Conservation (phyloP, 352 stramenopile species). For the Phytophthora meadii region DNA sequence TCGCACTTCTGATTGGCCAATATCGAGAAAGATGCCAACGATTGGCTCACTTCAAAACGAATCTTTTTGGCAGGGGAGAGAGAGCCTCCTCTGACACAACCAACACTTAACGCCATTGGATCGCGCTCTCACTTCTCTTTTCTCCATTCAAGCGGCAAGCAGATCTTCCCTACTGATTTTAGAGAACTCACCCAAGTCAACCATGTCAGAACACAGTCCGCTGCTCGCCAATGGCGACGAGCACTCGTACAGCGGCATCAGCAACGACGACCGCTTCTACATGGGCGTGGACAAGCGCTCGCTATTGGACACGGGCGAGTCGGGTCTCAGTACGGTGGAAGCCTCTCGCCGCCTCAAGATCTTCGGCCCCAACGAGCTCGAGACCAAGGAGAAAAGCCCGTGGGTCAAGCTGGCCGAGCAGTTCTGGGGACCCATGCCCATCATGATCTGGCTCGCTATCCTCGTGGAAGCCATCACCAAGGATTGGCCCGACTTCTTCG, state of each 20-base stretch:
- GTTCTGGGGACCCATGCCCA: conserved; percentile 87
- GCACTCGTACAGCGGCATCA: conserved; percentile 39
- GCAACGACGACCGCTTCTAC: conserved; percentile 76
- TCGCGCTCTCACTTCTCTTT: conserved; percentile 33
- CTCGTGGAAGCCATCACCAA: conserved; percentile 73
- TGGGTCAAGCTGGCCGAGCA: conserved; percentile 72
- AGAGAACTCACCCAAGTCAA: background rate
- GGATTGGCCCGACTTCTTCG: conserved; percentile 67
- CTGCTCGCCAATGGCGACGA: conserved; percentile 53
- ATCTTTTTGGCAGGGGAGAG: conserved; percentile 30
- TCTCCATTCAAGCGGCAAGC: conserved; percentile 4
- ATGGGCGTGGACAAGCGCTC: conserved; percentile 85
- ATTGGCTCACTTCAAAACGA: conserved; percentile 29
- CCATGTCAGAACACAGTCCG: conserved; percentile 66
- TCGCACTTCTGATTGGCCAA: conserved; percentile 13
- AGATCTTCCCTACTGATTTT: conserved; percentile 13
- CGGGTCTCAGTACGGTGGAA: conserved; percentile 85
- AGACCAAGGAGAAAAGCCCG: conserved; percentile 49
- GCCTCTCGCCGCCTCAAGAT: conserved; percentile 75
- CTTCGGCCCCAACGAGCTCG: conserved; percentile 92
- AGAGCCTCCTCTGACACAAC: conserved; percentile 1
- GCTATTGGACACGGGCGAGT: conserved; percentile 69
- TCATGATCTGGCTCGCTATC: conserved; percentile 93
- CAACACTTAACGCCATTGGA: conserved; percentile 6
- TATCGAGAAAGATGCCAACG: conserved; percentile 1